A percentile compares a stretch with the other conserved stretches of the same genome.
These are phyloP conservation scores for Boletellus sp. DNA, from an alignment of 768 basidiomycete genomes.

Conservation along the genomic window DNA sequence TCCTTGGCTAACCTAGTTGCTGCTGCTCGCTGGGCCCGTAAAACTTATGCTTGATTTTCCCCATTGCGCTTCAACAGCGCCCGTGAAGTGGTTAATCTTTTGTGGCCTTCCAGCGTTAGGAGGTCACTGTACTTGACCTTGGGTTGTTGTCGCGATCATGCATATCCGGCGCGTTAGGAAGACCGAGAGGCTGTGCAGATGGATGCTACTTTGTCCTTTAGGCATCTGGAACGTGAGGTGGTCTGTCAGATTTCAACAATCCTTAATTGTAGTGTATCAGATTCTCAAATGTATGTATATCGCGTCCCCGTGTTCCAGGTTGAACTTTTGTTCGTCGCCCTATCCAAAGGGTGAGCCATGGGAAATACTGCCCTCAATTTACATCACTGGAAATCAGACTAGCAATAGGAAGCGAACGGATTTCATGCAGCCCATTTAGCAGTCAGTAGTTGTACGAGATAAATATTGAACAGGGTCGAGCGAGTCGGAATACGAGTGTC, in stretches of 20 bases:
- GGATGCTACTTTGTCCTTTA: conserved; percentile 25
- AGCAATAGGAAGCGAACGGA: neutral
- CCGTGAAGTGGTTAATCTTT: conserved; percentile 65
- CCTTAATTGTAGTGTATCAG: conserved; percentile 37
- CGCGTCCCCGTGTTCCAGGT: no score
- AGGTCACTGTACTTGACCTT: conserved; percentile 45
- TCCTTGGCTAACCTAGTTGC: conserved; percentile 83
- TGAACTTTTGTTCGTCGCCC: no score
- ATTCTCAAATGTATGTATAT: conserved; percentile 7
- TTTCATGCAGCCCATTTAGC: neutral
- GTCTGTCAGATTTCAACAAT: conserved; percentile 78
- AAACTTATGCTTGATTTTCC: conserved; percentile 56
- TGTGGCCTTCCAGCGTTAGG: conserved; percentile 27
- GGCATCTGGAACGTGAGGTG: conserved; percentile 27
- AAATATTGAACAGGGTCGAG: neutral
- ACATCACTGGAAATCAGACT: no score
- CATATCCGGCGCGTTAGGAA: conserved; percentile 22
- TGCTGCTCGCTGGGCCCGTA: conserved; percentile 91
- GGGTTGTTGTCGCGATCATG: conserved; percentile 45
- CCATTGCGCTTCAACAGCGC: conserved; percentile 89
- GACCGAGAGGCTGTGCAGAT: conserved; percentile 16
- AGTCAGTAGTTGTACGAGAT: neutral
- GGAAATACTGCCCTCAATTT: no score
- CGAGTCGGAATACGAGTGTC: neutral
- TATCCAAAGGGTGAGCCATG: no score